phyloP scores from a whole-genome alignment of 139 green algal species.

The Eudorina sp. region DNA sequence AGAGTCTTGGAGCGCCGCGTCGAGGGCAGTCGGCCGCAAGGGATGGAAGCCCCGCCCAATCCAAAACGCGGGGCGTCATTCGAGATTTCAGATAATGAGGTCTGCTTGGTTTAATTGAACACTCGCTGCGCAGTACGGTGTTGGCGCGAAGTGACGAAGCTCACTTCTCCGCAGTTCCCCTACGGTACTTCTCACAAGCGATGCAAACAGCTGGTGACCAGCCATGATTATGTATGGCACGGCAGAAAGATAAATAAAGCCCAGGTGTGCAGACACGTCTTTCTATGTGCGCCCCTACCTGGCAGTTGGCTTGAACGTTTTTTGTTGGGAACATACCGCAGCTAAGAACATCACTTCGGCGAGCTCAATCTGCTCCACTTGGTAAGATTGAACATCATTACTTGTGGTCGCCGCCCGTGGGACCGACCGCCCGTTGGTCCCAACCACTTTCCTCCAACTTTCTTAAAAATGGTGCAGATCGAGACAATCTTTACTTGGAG shows the following conservation, averaged over 20 bases:
- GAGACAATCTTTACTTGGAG: not conserved
- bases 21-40: not conserved
- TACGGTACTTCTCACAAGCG: not conserved
- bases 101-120: too few species aligned
- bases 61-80: not conserved
- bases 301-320: too few species aligned
- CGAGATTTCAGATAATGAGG: not conserved
- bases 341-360: not conserved
- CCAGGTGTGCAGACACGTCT: too few species aligned
- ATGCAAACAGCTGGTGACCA: not conserved
- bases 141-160: not conserved
- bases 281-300: too few species aligned
- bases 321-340: not conserved
- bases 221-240: not conserved
- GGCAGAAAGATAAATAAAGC: not conserved
- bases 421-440: too few species aligned
- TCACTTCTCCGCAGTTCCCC: not conserved
- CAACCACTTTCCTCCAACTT: too few species aligned
- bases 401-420: too few species aligned
- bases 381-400: slow-evolving; percentile 4
- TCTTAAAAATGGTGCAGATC: too few species aligned
- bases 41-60: not conserved
- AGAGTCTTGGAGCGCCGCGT: too few species aligned
- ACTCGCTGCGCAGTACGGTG: too few species aligned
- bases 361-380: not conserved